Percentiles rank a stretch among this genome's conserved stretches.
phyloP scores from a whole-genome alignment of 371 early-diverging fungal genomes.

The Parasitella parasitica region DNA sequence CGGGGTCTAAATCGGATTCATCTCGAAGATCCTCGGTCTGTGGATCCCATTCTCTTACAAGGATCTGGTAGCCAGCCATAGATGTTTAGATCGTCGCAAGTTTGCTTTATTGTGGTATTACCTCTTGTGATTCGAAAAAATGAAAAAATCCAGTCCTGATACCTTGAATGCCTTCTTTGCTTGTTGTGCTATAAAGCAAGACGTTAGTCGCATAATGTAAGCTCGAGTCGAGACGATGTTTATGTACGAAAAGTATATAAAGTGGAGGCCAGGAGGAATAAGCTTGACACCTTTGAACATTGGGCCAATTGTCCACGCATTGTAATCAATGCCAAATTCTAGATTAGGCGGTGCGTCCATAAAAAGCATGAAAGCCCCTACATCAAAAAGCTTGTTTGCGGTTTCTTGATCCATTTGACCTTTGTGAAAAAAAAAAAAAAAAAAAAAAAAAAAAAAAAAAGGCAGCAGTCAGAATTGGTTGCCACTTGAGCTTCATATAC shows the following conservation, averaged over 20 bases:
- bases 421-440: neutral
- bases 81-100: too few species aligned
- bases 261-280: conserved; percentile 94
- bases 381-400: conserved; percentile 70
- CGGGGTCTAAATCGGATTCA: conserved; percentile 48
- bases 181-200: conserved; percentile 38
- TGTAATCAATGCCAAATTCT: conserved; percentile 92
- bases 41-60: conserved; percentile 73
- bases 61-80: conserved; percentile 34
- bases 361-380: conserved; percentile 79
- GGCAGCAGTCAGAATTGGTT: too few species aligned
- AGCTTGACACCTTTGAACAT: conserved; percentile 90
- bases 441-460: neutral
- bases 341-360: conserved; percentile 78
- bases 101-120: conserved; percentile 12
- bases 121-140: conserved; percentile 68
- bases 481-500: too few species aligned
- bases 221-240: neutral
- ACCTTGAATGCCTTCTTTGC: conserved; percentile 58
- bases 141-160: conserved; percentile 77
- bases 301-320: conserved; percentile 90
- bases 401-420: conserved; percentile 74
- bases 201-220: too few species aligned
- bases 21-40: conserved; percentile 56
- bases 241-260: conserved; percentile 79